Evolutionary conservation across 805 yeast genomes (phyloP).

Genomic region (Metahyphopichia silvanorum): DNA sequence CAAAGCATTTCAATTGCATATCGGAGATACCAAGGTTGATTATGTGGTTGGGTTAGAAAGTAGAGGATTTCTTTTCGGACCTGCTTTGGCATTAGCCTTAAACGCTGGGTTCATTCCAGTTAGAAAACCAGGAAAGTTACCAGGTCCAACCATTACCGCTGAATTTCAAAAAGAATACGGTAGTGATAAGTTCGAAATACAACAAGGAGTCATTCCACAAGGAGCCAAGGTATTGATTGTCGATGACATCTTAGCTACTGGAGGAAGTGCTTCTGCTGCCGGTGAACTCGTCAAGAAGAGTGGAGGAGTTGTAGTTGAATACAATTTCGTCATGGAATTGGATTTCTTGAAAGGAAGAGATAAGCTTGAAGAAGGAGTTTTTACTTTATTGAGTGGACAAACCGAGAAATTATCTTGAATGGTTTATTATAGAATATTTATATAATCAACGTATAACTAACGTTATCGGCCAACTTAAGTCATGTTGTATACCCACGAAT

Average conservation of each 20-base stretch:
- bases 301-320: slow-evolving; percentile 74
- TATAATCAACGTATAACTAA: too few species aligned
- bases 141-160: slow-evolving; percentile 75
- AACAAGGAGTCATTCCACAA: slow-evolving; percentile 71
- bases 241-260: slow-evolving; percentile 97
- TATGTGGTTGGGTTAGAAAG: slow-evolving; percentile 93
- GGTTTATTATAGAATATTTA: not conserved
- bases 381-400: slow-evolving; percentile 85
- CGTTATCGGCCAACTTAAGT: too few species aligned
- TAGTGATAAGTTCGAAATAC: slow-evolving; percentile 83
- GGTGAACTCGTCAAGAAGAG: slow-evolving; percentile 71
- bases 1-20: slow-evolving; percentile 73
- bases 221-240: slow-evolving; percentile 84
- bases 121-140: slow-evolving; percentile 93
- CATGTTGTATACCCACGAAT: too few species aligned
- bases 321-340: slow-evolving; percentile 87
- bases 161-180: slow-evolving; percentile 91
- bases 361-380: slow-evolving; percentile 80
- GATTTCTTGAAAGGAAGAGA: slow-evolving; percentile 94
- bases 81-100: slow-evolving; percentile 85
- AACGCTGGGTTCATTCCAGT: slow-evolving; percentile 92
- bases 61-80: slow-evolving; percentile 96
- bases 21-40: slow-evolving; percentile 69
- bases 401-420: slow-evolving; percentile 40
- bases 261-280: slow-evolving; percentile 94